Evolutionary conservation across 208 protist genomes (phyloP).

Genomic region (Leishmania tropica): DNA sequence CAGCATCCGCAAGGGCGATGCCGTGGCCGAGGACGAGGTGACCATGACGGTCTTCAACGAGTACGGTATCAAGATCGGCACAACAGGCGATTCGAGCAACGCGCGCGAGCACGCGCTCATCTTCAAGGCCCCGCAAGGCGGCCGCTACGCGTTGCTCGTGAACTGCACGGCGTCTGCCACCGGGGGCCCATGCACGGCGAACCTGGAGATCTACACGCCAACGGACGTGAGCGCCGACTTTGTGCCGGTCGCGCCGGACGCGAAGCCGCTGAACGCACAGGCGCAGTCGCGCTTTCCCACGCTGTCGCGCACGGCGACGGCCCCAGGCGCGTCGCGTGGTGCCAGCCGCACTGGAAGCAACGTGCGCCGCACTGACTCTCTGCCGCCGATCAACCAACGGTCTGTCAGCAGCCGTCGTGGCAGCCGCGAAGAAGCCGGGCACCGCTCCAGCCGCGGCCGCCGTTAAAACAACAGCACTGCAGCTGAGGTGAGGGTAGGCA

Average conservation of each 20-base stretch:
- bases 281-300: constrained; percentile 61
- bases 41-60: constrained; percentile 73
- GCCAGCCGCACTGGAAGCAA: constrained; percentile 45
- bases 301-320: constrained; percentile 53
- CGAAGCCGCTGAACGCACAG: constrained; percentile 53
- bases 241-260: constrained; percentile 57
- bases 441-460: constrained; percentile 32
- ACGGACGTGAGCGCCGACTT: constrained; percentile 49
- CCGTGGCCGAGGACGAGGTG: constrained; percentile 54
- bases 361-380: constrained; percentile 53
- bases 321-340: constrained; percentile 40
- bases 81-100: constrained; percentile 62
- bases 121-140: constrained; percentile 69
- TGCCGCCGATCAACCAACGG: constrained; percentile 41
- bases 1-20: constrained; percentile 50
- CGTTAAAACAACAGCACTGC: constrained; percentile 13
- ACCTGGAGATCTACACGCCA: constrained; percentile 63
- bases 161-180: constrained; percentile 35
- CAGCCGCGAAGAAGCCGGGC: constrained; percentile 19
- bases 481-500: neutral
- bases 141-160: constrained; percentile 65
- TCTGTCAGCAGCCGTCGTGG: constrained; percentile 45
- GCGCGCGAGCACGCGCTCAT: constrained; percentile 76
- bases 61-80: constrained; percentile 66
- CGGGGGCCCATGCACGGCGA: constrained; percentile 41